Conservation (phyloP, 805 yeast species). For the Kazachstania viticola region DNA sequence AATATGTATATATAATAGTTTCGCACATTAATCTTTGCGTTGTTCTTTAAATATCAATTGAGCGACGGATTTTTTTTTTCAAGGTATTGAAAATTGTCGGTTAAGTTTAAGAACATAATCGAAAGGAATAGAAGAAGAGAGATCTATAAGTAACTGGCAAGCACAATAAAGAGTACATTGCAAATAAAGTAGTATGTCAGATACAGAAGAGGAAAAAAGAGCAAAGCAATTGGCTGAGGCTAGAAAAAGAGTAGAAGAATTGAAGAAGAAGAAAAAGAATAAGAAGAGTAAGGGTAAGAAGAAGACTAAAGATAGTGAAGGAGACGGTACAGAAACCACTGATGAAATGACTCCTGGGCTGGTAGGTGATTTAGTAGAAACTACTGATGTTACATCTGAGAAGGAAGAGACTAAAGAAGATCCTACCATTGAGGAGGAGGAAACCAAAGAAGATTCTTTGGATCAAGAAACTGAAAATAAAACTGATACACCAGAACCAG, state of each 20-base stretch:
- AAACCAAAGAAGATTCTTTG: conserved; percentile 7
- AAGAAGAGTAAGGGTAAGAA: conserved; percentile 32
- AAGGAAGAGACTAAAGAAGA: conserved; percentile 3
- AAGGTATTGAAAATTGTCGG: neutral
- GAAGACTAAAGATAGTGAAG: conserved; percentile 9
- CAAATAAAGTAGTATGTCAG: conserved; percentile 16
- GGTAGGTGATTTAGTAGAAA: too few species aligned
- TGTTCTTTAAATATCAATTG: neutral
- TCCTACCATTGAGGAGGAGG: conserved; percentile 2
- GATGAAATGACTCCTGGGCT: conserved; percentile 1
- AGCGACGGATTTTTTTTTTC: neutral
- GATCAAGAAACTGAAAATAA: conserved; percentile 5
- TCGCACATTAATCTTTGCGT: too few species aligned
- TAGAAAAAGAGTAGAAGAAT: conserved; percentile 56
- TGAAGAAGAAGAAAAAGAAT: conserved; percentile 48
- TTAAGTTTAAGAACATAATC: neutral
- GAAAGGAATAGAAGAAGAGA: neutral
- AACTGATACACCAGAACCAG: conserved; percentile 5
- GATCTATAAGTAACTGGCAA: neutral
- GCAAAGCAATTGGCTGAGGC: conserved; percentile 65
- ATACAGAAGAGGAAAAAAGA: conserved; percentile 28
- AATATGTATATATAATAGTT: neutral
- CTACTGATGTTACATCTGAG: conserved; percentile 2
- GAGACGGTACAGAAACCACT: conserved; percentile 3
- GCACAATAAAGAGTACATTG: neutral